Base-by-base conservation (phyloP, 805 yeast species). In the Candida qinlingensis region DNA sequence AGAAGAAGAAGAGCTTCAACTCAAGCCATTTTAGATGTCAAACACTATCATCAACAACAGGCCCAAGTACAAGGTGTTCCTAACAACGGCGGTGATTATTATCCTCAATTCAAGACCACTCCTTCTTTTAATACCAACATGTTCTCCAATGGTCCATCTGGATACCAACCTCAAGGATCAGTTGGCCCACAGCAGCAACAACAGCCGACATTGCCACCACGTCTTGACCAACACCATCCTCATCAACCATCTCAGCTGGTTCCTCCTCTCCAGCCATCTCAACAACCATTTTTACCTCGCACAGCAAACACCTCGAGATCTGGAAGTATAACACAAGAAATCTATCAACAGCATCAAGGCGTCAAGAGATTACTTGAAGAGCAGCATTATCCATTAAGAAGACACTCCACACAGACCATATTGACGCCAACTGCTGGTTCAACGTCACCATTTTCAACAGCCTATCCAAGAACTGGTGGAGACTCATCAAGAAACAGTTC, bases 1-100 rank as follows among this genome's bases (percentile, higher is more conserved):
- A 74, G 95, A 51, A 72, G 96, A 52, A 76, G 94, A 59, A 70
- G 89, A 54, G 74, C 75, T 30, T 64, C 72, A 2, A 63, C 66
- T 9, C 63, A 63, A 34, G 60, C 67, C 6, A 48, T 57, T 7
- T 35, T 55, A 7, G 57, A 54, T 19, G 44, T 3, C 28, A 42
- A 5, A 6, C 29, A 31, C 42, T 39, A n/a, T 41, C 46, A 25
- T 27, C 42, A 35, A 4, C 49, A 41, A 25, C 37, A 12, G 43
- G 25, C 31, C 31, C 36, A 31, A 19, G 27, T 39, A n/a, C 41
- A 39, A 29, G 41, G 41, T n/a, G n/a, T 39, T n/a, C 33, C 41
- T 28, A 39, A 39, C 28, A 28, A 35, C 42, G 13, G 44, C 27
- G 2, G 47, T 38, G 41, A 19, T 19, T 30, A 33, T 39, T 31